Percentiles rank a stretch among this genome's conserved stretches.
These are phyloP conservation scores for Paramecium sexaurelia DNA, from an alignment of 73 alveolate species.

Conservation along the genomic window DNA sequence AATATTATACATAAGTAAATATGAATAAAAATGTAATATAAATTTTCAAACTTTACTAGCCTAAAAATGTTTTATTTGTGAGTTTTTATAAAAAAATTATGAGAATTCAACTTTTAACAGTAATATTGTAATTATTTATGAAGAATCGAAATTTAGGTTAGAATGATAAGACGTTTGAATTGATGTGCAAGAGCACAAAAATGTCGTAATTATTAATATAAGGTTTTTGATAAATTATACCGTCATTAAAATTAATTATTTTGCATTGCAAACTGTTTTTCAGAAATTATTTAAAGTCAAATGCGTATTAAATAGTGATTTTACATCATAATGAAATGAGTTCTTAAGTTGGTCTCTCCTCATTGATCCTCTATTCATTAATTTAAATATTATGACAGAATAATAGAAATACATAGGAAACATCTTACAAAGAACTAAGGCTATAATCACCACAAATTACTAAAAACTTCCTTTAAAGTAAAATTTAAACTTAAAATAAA, in stretches of 20 bases:
- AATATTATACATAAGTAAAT: no score
- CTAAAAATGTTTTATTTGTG: no score
- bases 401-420: neutral
- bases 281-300: constrained; percentile 9
- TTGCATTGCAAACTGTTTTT: neutral
- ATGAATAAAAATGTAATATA: no score
- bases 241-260: constrained; percentile 4
- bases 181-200: constrained; percentile 40
- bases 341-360: neutral
- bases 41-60: no score
- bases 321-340: neutral
- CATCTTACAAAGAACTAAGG: neutral
- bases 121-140: neutral
- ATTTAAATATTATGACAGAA: constrained; percentile 1
- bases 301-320: constrained; percentile 23
- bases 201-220: constrained; percentile 17
- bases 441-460: neutral
- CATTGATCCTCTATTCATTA: neutral
- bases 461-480: constrained; percentile 19
- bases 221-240: neutral
- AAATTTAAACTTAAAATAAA: neutral
- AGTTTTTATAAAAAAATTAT: neutral
- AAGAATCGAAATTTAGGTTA: neutral
- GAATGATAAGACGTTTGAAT: neutral
- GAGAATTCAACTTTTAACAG: neutral